phyloP scores from a whole-genome alignment of 2,329 filamentous ascomycete genomes.

The Chalaropsis ovoidea region DNA sequence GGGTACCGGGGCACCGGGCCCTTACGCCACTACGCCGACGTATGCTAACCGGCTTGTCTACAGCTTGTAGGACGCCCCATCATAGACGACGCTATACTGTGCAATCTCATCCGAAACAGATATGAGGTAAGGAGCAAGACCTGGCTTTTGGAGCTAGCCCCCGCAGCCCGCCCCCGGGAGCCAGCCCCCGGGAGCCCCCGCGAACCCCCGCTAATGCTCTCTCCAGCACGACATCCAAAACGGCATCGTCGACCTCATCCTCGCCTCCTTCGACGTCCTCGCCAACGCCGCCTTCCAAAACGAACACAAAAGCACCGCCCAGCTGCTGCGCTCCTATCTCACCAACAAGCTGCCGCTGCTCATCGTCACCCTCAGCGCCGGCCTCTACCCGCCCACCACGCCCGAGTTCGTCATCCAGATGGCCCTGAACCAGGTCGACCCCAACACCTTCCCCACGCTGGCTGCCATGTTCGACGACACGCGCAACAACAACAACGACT shows the following conservation, averaged over 20 bases:
- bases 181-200: too few species aligned
- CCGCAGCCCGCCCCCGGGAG: too few species aligned
- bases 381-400: conserved; percentile 64
- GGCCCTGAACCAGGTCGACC: conserved; percentile 70
- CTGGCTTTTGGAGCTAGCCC: background rate
- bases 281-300: conserved; percentile 71
- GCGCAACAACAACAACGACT: conserved; percentile 43
- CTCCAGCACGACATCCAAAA: conserved; percentile 62
- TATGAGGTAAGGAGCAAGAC: conserved; percentile 56
- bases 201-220: background rate
- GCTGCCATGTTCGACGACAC: conserved; percentile 50
- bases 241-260: conserved; percentile 70
- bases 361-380: conserved; percentile 47
- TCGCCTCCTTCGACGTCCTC: conserved; percentile 80
- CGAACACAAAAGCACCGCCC: conserved; percentile 49
- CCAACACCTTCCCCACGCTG: conserved; percentile 58
- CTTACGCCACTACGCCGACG: too few species aligned
- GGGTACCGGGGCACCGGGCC: too few species aligned
- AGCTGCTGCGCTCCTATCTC: conserved; percentile 75
- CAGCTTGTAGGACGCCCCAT: conserved; percentile 73
- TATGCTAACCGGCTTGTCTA: background rate
- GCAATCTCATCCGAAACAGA: conserved; percentile 72
- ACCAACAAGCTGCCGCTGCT: conserved; percentile 55
- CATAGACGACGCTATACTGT: conserved; percentile 67
- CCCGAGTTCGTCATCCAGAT: conserved; percentile 59